Evolutionary conservation across 2,329 filamentous ascomycete genomes (phyloP).

Genomic region (Monosporascus sp.): DNA sequence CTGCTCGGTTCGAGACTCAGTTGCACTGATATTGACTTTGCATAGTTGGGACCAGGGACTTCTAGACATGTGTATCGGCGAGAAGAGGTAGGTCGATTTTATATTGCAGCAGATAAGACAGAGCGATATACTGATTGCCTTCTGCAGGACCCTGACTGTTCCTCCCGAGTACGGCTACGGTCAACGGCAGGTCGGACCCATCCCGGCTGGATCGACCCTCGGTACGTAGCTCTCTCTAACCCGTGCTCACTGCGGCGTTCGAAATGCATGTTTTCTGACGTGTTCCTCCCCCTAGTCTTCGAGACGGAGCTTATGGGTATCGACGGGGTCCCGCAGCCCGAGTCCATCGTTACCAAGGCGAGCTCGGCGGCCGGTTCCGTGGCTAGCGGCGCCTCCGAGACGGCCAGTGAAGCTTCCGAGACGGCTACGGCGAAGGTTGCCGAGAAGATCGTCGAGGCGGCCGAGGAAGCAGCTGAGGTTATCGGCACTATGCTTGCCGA

Average conservation of each 20-base stretch:
- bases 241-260: neutral
- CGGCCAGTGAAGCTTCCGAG: slow-evolving; percentile 21
- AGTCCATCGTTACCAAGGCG: slow-evolving; percentile 38
- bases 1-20: neutral
- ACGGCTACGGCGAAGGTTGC: slow-evolving; percentile 26
- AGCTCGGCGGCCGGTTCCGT: slow-evolving; percentile 19
- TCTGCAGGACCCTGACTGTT: slow-evolving; percentile 68
- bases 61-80: slow-evolving; percentile 90
- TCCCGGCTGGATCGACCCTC: slow-evolving; percentile 74
- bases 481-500: slow-evolving; percentile 48
- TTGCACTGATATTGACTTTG: slow-evolving; percentile 10
- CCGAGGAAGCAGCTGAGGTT: slow-evolving; percentile 44
- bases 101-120: neutral
- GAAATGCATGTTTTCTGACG: slow-evolving; percentile 4
- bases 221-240: slow-evolving; percentile 40
- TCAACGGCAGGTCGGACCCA: slow-evolving; percentile 67
- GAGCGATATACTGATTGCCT: slow-evolving; percentile 11
- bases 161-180: slow-evolving; percentile 86
- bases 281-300: slow-evolving; percentile 54
- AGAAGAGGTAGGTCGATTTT: slow-evolving; percentile 57
- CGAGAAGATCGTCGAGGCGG: slow-evolving; percentile 39
- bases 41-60: slow-evolving; percentile 83
- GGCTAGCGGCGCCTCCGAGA: slow-evolving; percentile 5
- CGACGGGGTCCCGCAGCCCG: slow-evolving; percentile 57
- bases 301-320: slow-evolving; percentile 88